Evolutionary conservation across 78 protist species (phyloP), one percentile per base, ranked within the genome.

Genomic region (slime mould (Dictyostelium discoideum)): DNA sequence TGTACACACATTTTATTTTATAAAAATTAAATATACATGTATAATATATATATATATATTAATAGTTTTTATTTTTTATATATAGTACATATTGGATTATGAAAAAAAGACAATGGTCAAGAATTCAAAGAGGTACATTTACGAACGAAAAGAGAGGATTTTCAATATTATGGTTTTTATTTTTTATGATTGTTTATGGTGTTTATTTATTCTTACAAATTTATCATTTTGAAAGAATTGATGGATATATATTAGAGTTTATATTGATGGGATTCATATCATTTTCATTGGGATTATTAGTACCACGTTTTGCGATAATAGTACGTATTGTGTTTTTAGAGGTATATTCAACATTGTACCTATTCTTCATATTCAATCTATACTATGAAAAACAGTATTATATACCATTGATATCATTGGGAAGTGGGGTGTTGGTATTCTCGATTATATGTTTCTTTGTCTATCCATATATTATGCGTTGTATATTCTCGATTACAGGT

Each of bases 31-130:
- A n/a, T n/a, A n/a, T n/a, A n/a, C n/a, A n/a, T n/a, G n/a, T n/a
- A n/a, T n/a, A n/a, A n/a, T n/a, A n/a, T 29, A 9, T 9, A 44
- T 44, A 44, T 44, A 44, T 44, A 44, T 32, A 32, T 32, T 32
- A 32, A 32, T 32, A 32, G 10, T 57, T 16, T 5, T 82, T 22
- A 14, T 50, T 57, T 57, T 67, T 67, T 22, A 3, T 65, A 9
- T 20, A 39, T 10, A 90, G 95, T 82, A 82, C 95, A 37, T 90
- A 83, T 82, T 90, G 95, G 95, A 81, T 90, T 10, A 90, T 90
- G 95, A 90, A 90, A 63, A 90, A 90, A 73, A 90, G 95, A 90
- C 95, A 90, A 82, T 90, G 95, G 95, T 90, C 95, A 82, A 90
- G 95, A 90, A 69, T 90, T 50, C 95, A 90, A 73, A 90, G 95